phyloP scores from a whole-genome alignment of 257 asterid genomes.

The Nicotiana tabacum region DNA sequence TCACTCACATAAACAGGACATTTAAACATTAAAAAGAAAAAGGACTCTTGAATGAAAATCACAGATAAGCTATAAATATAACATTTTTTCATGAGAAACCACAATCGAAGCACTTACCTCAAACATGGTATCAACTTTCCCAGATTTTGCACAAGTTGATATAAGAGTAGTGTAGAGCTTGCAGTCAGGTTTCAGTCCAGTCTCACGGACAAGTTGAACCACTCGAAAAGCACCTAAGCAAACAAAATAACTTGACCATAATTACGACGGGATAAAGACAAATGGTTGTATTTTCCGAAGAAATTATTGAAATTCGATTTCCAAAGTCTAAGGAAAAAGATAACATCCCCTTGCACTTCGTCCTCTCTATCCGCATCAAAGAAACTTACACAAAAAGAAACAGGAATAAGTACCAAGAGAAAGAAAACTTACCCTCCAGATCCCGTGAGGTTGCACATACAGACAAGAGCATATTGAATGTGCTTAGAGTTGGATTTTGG shows the following conservation, averaged over 20 bases:
- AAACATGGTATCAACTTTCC: constrained; percentile 96
- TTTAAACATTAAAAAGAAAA: not conserved
- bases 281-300: not conserved
- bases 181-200: constrained; percentile 77
- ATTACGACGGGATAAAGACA: constrained; percentile 4
- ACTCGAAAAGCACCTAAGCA: constrained; percentile 79
- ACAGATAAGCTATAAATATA: not conserved
- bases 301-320: not conserved
- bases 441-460: constrained; percentile 85
- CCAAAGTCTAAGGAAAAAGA: not conserved
- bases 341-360: not conserved
- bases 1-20: not conserved
- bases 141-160: constrained; percentile 94
- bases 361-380: not conserved
- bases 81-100: not conserved
- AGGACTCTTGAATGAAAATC: not conserved
- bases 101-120: constrained; percentile 37
- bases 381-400: not conserved
- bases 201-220: constrained; percentile 60
- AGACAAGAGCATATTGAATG: constrained; percentile 95
- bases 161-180: constrained; percentile 91
- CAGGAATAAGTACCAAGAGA: not conserved
- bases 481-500: constrained; percentile 83
- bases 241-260: constrained; percentile 20
- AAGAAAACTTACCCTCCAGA: constrained; percentile 54